Conservation (phyloP, 768 basidiomycete genomes). For the Mrakia hoshinonis region DNA sequence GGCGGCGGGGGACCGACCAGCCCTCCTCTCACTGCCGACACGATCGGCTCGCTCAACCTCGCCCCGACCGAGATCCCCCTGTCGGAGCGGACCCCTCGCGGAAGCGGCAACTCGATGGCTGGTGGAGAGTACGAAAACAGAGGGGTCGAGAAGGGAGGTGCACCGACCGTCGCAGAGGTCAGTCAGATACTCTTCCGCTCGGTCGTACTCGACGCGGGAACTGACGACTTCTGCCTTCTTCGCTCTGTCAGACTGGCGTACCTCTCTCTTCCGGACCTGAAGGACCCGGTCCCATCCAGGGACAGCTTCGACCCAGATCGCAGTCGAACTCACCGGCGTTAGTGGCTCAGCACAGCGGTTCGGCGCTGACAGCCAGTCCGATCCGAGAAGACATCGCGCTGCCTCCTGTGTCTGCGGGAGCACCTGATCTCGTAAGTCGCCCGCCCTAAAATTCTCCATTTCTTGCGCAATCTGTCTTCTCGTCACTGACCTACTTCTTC, state of each 20-base stretch:
- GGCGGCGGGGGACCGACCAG: neutral
- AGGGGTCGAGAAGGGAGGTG: neutral
- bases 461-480: no score
- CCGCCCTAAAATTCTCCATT: no score
- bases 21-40: neutral
- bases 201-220: no score
- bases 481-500: no score
- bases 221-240: neutral
- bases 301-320: neutral
- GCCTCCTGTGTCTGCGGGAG: no score
- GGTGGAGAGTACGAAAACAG: neutral
- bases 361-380: no score
- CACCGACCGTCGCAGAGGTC: conserved; percentile 10
- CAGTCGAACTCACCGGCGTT: neutral
- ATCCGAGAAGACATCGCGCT: no score
- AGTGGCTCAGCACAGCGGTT: no score
- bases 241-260: neutral
- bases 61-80: neutral
- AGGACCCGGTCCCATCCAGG: neutral
- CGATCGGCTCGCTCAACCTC: neutral
- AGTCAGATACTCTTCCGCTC: neutral
- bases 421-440: no score
- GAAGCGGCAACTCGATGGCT: neutral
- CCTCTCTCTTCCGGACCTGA: neutral
- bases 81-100: neutral